Conservation (phyloP, 345 rosid species). For the Eucalyptus lansdowneana region DNA sequence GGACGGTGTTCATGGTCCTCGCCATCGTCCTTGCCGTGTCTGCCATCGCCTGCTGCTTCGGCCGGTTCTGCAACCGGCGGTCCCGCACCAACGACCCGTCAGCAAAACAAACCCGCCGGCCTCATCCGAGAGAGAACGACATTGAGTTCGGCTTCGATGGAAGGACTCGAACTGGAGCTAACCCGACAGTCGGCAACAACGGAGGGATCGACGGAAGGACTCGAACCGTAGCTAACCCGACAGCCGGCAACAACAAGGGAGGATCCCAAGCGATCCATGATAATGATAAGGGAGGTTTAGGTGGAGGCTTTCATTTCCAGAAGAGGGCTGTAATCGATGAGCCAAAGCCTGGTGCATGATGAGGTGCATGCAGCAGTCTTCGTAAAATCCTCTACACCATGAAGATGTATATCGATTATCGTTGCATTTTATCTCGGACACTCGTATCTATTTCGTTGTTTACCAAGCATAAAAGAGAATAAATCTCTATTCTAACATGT, state of each 20-base stretch:
- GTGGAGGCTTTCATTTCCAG: not conserved
- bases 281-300: not conserved
- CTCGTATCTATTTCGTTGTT: not conserved
- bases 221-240: not conserved
- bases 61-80: constrained; percentile 17
- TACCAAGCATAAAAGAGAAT: not conserved
- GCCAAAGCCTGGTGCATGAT: not conserved
- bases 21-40: constrained; percentile 28
- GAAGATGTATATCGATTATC: not conserved
- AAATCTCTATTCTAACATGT: not conserved
- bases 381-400: not conserved
- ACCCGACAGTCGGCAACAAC: not conserved
- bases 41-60: constrained; percentile 25
- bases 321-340: not conserved
- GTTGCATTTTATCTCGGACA: not conserved
- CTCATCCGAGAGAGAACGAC: not conserved
- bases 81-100: not conserved
- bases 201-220: not conserved
- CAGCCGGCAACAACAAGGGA: not conserved
- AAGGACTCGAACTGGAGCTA: not conserved
- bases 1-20: constrained; percentile 11
- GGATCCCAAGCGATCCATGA: not conserved
- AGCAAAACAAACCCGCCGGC: constrained; percentile 2
- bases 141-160: not conserved
- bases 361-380: not conserved